These are phyloP conservation scores for Diplosphaera chodatii DNA, from an alignment of 139 green algal genomes.

Conservation along the genomic window DNA sequence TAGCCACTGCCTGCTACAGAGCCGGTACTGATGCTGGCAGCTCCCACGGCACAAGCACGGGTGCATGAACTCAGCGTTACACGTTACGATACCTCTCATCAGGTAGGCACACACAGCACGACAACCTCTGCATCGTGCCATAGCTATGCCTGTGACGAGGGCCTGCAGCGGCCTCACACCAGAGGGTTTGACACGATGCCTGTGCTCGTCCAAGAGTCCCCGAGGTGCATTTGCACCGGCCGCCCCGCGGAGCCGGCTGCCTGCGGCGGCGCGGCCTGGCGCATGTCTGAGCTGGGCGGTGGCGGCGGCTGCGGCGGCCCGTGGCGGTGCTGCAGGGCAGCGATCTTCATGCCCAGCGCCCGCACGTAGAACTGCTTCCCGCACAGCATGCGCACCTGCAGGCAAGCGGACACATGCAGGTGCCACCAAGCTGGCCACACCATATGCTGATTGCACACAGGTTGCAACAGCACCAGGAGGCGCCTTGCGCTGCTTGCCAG, in stretches of 20 bases:
- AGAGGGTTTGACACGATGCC: slow-evolving; percentile 24
- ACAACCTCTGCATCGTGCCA: not conserved
- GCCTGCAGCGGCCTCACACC: not conserved
- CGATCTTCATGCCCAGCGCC: slow-evolving; percentile 61
- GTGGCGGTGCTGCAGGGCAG: slow-evolving; percentile 26
- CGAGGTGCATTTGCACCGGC: slow-evolving; percentile 27
- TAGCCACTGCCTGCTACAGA: too few relatives aligned
- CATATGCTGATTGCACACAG: too few relatives aligned
- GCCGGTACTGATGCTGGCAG: too few relatives aligned
- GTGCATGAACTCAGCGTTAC: too few relatives aligned
- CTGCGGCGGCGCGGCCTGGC: not conserved
- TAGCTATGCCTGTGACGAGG: too few relatives aligned
- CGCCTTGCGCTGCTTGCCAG: too few relatives aligned
- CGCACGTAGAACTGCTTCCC: slow-evolving; percentile 66
- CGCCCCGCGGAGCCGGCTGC: not conserved
- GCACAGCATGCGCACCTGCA: slow-evolving; percentile 58
- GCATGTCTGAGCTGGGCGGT: not conserved
- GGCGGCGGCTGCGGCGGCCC: not conserved
- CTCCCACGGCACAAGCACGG: too few relatives aligned
- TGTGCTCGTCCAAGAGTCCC: slow-evolving; percentile 22
- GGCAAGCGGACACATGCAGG: too few relatives aligned
- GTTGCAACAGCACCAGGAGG: too few relatives aligned
- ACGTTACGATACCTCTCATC: too few relatives aligned
- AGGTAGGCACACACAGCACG: too few relatives aligned
- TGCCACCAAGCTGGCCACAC: too few relatives aligned